Conservation (phyloP, 257 asterid genomes). For the Scutellaria galericulata region DNA sequence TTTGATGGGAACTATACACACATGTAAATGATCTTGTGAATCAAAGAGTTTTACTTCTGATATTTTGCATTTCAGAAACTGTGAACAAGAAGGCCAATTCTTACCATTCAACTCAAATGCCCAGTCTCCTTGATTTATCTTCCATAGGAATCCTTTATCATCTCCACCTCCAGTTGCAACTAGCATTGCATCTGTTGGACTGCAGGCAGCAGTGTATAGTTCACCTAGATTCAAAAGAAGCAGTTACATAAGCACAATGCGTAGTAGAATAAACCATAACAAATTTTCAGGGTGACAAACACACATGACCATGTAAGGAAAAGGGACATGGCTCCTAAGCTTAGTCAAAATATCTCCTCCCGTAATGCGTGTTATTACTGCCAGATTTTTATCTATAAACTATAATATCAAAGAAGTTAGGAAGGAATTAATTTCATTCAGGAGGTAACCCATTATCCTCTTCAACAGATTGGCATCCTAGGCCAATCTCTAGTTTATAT, state of each 20-base stretch:
- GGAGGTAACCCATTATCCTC: slow-evolving; percentile 6
- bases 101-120: slow-evolving; percentile 81
- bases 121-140: slow-evolving; percentile 74
- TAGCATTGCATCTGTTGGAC: slow-evolving; percentile 77
- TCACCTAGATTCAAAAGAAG: slow-evolving; percentile 62
- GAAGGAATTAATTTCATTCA: slow-evolving; percentile 2
- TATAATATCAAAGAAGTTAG: neutral
- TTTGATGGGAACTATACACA: neutral
- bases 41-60: slow-evolving; percentile 9
- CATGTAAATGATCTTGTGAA: neutral
- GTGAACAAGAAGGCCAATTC: slow-evolving; percentile 25
- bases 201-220: slow-evolving; percentile 73
- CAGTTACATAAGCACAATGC: slow-evolving; percentile 4
- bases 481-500: neutral
- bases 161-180: slow-evolving; percentile 99
- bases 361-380: neutral
- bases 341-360: neutral
- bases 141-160: slow-evolving; percentile 91
- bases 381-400: slow-evolving; percentile 10
- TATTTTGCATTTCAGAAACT: slow-evolving; percentile 16
- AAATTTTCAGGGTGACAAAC: neutral
- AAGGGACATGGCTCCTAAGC: slow-evolving; percentile 5
- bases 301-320: neutral
- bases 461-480: neutral
- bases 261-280: neutral